phyloP scores from a whole-genome alignment of 2,329 filamentous ascomycete genomes.

The Paramyrothecium roridum region DNA sequence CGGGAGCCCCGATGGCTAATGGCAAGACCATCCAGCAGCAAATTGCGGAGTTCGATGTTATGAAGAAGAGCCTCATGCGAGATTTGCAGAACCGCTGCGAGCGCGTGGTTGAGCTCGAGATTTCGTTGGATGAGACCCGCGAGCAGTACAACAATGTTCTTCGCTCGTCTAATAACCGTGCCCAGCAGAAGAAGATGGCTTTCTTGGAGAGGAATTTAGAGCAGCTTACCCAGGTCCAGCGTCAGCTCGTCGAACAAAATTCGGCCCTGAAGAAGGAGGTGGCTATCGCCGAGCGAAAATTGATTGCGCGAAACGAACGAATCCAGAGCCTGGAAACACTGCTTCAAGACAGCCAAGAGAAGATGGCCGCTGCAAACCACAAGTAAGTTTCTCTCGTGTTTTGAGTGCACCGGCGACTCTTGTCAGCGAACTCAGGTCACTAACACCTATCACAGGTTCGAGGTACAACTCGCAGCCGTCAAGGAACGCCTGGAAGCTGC shows the following conservation, averaged over 20 bases:
- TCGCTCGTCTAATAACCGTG: slow-evolving; percentile 93
- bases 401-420: too few relatives aligned
- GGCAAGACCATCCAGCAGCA: slow-evolving; percentile 96
- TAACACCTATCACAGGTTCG: slow-evolving; percentile 65
- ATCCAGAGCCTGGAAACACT: slow-evolving; percentile 91
- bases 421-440: slow-evolving; percentile 7
- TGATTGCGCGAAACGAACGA: slow-evolving; percentile 93
- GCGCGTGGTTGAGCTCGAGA: slow-evolving; percentile 95
- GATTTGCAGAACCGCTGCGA: slow-evolving; percentile 98
- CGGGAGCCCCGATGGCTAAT: slow-evolving; percentile 60
- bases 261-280: slow-evolving; percentile 97
- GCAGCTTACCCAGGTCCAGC: slow-evolving; percentile 94
- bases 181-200: slow-evolving; percentile 99
- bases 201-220: slow-evolving; percentile 98
- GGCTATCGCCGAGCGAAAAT: slow-evolving; percentile 94
- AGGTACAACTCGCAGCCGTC: slow-evolving; percentile 92
- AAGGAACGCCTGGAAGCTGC: slow-evolving; percentile 96
- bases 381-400: slow-evolving; percentile 60
- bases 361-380: slow-evolving; percentile 94
- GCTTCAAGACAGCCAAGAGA: slow-evolving; percentile 96
- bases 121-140: slow-evolving; percentile 92
- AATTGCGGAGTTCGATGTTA: slow-evolving; percentile 96
- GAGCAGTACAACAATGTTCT: slow-evolving; percentile 99
- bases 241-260: slow-evolving; percentile 97
- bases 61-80: slow-evolving; percentile 99